phyloP scores from a whole-genome alignment of 257 asterid genomes.

The Ajuga chamaepitys region DNA sequence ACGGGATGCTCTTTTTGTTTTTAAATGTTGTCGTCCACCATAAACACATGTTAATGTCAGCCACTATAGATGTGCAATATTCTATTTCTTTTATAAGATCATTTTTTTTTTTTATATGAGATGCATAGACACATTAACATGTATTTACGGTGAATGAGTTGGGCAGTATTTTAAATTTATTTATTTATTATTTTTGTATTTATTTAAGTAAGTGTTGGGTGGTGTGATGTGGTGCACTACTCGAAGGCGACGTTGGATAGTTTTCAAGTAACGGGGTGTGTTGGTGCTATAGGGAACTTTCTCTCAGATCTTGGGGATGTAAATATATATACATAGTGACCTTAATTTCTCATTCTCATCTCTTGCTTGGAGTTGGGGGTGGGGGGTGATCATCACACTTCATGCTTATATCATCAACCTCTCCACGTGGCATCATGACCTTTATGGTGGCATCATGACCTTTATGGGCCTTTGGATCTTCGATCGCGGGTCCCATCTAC shows the following conservation, averaged over 20 bases:
- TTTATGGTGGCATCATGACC: slow-evolving; percentile 8
- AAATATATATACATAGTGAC: neutral
- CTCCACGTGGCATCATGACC: slow-evolving; percentile 30
- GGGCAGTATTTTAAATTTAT: too few relatives aligned
- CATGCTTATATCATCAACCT: slow-evolving; percentile 43
- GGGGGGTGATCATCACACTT: slow-evolving; percentile 30
- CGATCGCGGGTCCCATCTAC: slow-evolving; percentile 19
- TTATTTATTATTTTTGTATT: too few relatives aligned
- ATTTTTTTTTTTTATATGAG: neutral
- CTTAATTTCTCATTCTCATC: slow-evolving; percentile 5
- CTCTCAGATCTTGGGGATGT: neutral
- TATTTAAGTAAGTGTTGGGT: slow-evolving; percentile 24
- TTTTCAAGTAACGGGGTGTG: slow-evolving; percentile 30
- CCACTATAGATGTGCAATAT: too few relatives aligned
- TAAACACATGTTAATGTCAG: too few relatives aligned
- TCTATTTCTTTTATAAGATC: too few relatives aligned
- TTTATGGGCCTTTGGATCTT: slow-evolving; percentile 20
- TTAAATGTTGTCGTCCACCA: too few relatives aligned
- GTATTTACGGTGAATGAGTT: too few relatives aligned
- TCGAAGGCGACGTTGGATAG: slow-evolving; percentile 38
- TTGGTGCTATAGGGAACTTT: slow-evolving; percentile 13
- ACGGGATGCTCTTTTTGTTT: too few relatives aligned
- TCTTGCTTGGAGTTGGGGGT: neutral
- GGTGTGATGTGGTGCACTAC: slow-evolving; percentile 25
- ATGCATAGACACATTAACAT: neutral